Evolutionary conservation across 352 stramenopile species (phyloP).

Genomic region (Hyaloperonospora arabidopsidis): DNA sequence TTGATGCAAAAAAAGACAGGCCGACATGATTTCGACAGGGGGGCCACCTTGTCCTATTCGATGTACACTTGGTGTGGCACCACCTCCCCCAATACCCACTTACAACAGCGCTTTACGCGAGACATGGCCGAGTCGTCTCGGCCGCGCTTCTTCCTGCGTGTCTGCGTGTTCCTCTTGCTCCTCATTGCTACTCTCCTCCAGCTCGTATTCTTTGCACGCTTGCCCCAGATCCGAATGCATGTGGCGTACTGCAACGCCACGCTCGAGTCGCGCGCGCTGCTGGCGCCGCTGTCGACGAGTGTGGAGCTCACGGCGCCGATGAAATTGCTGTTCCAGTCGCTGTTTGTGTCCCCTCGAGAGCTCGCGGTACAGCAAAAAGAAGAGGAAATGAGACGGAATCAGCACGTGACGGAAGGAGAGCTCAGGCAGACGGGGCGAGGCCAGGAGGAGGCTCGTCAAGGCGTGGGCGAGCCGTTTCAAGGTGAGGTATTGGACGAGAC

Average conservation of each 20-base stretch:
- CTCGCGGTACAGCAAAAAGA: slow-evolving; percentile 38
- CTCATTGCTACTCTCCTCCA: slow-evolving; percentile 68
- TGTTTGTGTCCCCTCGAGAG: slow-evolving; percentile 60
- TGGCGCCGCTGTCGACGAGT: slow-evolving; percentile 33
- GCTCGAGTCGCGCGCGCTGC: slow-evolving; percentile 35
- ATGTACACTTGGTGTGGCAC: not conserved
- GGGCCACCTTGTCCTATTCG: slow-evolving; percentile 2
- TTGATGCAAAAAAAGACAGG: too few species aligned
- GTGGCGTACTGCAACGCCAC: slow-evolving; percentile 55
- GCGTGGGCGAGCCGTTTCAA: slow-evolving; percentile 15
- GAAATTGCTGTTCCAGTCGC: slow-evolving; percentile 68
- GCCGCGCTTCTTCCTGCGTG: slow-evolving; percentile 53
- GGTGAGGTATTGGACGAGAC: slow-evolving; percentile 17
- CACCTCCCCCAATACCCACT: too few species aligned
- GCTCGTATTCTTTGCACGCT: slow-evolving; percentile 61
- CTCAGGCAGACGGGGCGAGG: slow-evolving; percentile 7
- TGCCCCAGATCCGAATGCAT: slow-evolving; percentile 61
- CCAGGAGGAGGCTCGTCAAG: slow-evolving; percentile 6
- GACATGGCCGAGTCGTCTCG: slow-evolving; percentile 39
- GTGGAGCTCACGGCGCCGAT: slow-evolving; percentile 48
- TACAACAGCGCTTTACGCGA: not conserved
- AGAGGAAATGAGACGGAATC: slow-evolving; percentile 19
- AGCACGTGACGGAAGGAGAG: too few species aligned
- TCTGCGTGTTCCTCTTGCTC: slow-evolving; percentile 64
- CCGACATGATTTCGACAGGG: not conserved